Evolutionary conservation across 2,329 filamentous ascomycete genomes (phyloP).

Genomic region (Pyricularia grisea): DNA sequence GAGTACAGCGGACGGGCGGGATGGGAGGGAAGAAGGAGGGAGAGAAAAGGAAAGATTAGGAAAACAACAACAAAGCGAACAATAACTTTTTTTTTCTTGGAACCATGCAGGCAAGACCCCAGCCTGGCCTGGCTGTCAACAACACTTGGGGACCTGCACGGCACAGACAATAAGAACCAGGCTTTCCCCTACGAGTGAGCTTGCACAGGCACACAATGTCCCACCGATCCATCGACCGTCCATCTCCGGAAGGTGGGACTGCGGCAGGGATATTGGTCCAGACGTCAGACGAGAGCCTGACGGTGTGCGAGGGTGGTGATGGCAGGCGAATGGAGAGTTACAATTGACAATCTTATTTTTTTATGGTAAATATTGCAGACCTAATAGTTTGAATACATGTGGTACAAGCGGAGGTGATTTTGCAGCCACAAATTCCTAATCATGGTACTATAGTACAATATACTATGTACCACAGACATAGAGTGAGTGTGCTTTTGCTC

Average conservation of each 20-base stretch:
- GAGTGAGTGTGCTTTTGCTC: not conserved
- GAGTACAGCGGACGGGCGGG: constrained; percentile 3
- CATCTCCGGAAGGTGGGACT: not conserved
- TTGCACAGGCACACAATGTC: constrained; percentile 5
- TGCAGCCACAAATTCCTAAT: not conserved
- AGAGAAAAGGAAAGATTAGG: not conserved
- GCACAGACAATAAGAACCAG: constrained; percentile 2
- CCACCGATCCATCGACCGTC: constrained; percentile 1
- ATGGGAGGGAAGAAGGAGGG: not conserved
- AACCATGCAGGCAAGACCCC: not conserved
- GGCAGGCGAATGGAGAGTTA: not conserved
- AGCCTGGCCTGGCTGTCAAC: not conserved
- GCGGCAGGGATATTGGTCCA: not conserved
- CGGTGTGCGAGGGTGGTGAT: not conserved
- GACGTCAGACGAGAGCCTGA: not conserved
- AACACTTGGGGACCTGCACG: not conserved
- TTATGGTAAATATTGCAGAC: not conserved
- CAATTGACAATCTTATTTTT: not conserved
- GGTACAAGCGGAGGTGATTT: not conserved
- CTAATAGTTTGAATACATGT: not conserved
- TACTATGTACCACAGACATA: not conserved
- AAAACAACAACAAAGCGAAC: constrained; percentile 1
- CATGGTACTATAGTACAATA: not conserved
- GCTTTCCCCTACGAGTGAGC: not conserved
- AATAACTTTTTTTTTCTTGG: not conserved